Conservation (phyloP, 768 basidiomycete genomes). For the Lactarius trivialis region DNA sequence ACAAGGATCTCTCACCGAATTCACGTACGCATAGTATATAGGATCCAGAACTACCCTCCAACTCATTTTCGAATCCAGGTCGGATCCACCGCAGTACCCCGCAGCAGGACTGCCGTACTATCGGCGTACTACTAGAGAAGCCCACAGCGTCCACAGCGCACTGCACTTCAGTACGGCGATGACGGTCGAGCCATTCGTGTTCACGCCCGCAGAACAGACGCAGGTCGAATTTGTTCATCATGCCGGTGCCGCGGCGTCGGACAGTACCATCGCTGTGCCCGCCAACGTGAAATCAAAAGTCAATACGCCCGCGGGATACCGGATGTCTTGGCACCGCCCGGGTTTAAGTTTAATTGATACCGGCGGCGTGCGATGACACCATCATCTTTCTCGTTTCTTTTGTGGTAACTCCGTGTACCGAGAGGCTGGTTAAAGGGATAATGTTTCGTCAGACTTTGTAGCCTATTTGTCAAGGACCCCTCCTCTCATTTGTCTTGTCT, state of each 20-base stretch:
- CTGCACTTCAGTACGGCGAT: neutral
- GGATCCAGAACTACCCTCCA: neutral
- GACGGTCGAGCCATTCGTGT: neutral
- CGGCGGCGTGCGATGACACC: neutral
- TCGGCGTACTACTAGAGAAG: neutral
- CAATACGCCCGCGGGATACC: neutral
- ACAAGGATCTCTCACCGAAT: constrained; percentile 10
- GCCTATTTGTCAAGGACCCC: too few species aligned
- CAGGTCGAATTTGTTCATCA: neutral
- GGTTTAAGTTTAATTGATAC: too few species aligned
- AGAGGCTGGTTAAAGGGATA: too few species aligned
- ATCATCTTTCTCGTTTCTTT: too few species aligned
- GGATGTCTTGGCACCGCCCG: neutral
- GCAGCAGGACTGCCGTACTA: neutral
- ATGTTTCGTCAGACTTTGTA: too few species aligned
- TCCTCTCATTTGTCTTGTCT: too few species aligned
- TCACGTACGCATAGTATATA: neutral
- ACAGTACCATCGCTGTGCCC: neutral
- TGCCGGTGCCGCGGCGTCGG: neutral
- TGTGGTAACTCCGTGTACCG: too few species aligned
- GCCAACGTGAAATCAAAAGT: neutral
- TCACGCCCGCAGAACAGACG: neutral
- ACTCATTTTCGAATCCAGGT: neutral
- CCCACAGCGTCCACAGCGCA: neutral
- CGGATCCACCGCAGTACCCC: neutral